phyloP scores from a whole-genome alignment of 176 grass and related monocot species.

The Neostapfia colusana region DNA sequence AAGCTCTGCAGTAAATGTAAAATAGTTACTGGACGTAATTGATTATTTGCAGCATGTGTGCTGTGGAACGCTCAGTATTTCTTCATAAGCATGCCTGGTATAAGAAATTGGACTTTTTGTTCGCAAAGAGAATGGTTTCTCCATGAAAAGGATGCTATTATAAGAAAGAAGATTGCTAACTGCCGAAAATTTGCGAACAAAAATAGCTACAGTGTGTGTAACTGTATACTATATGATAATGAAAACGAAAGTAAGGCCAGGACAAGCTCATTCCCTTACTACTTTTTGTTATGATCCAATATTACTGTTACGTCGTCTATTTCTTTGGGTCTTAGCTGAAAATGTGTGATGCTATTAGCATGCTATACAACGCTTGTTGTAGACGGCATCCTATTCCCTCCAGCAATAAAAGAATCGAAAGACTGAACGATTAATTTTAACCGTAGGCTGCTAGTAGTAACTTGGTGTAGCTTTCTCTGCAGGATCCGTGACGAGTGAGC shows the following conservation, averaged over 20 bases:
- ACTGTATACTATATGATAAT: background rate
- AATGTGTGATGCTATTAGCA: background rate
- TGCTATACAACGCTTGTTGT: background rate
- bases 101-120: background rate
- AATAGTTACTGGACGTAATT: too few relatives aligned
- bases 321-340: conserved; percentile 14
- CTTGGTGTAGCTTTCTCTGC: background rate
- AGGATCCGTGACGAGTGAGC: background rate
- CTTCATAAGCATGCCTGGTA: background rate
- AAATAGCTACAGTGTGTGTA: background rate
- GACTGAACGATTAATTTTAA: background rate
- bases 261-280: background rate
- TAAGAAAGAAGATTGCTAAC: background rate
- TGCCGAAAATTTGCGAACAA: background rate
- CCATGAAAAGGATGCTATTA: background rate
- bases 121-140: background rate
- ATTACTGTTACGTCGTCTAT: background rate
- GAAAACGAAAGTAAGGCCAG: background rate
- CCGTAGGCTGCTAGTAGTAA: background rate
- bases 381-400: background rate
- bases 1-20: background rate
- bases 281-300: background rate
- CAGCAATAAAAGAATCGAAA: background rate
- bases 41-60: too few relatives aligned
- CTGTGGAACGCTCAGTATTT: too few relatives aligned